These are phyloP conservation scores for Ettlia oleoabundans DNA, from an alignment of 139 green algal genomes.

Conservation along the genomic window DNA sequence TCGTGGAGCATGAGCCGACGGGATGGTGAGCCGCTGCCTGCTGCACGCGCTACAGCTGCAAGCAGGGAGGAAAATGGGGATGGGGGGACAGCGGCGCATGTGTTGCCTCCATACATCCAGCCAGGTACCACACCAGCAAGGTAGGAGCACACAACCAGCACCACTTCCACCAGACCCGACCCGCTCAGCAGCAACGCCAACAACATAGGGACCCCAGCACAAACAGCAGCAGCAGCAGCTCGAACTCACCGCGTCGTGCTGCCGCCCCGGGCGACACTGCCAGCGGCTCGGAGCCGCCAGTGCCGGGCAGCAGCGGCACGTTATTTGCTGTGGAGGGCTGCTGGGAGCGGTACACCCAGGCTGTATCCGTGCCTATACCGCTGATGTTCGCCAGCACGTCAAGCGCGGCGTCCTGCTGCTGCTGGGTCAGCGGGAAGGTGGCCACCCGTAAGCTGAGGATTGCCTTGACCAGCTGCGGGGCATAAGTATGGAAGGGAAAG, in stretches of 20 bases:
- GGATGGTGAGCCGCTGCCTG: too few relatives aligned
- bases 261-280: not conserved
- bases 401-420: not conserved
- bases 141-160: too few relatives aligned
- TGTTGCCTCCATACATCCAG: too few relatives aligned
- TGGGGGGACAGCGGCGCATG: not conserved
- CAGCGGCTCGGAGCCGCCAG: not conserved
- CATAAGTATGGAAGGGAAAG: too few relatives aligned
- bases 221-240: not conserved
- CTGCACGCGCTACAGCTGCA: not conserved
- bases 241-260: not conserved
- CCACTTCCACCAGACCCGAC: too few relatives aligned
- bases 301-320: not conserved
- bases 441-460: not conserved
- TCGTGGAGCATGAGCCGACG: not conserved
- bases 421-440: not conserved
- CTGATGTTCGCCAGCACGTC: not conserved
- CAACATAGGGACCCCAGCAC: not conserved
- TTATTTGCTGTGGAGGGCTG: not conserved
- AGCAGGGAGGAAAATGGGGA: not conserved
- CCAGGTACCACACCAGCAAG: too few relatives aligned
- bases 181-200: too few relatives aligned
- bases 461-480: conserved; percentile 1
- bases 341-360: not conserved
- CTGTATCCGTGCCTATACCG: not conserved